Evolutionary conservation across 2,329 filamentous ascomycete genomes (phyloP).

Genomic region (Elsinoe ampelina): DNA sequence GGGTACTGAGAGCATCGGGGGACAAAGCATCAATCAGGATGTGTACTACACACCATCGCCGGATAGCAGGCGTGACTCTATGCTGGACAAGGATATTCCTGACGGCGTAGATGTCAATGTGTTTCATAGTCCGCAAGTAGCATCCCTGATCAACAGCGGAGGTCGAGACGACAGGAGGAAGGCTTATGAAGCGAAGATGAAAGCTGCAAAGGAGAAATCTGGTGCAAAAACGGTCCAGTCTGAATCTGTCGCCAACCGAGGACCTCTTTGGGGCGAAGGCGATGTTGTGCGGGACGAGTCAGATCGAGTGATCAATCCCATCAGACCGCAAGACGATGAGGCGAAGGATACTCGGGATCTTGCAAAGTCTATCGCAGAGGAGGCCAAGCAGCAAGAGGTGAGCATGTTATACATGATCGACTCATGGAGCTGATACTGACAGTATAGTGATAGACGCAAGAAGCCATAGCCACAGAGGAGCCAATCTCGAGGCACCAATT

Average conservation of each 20-base stretch:
- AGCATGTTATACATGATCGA: background rate
- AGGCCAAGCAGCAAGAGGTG: constrained; percentile 37
- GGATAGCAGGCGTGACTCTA: constrained; percentile 23
- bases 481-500: constrained; percentile 48
- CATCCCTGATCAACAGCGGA: constrained; percentile 14
- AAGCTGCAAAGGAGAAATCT: constrained; percentile 21
- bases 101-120: constrained; percentile 52
- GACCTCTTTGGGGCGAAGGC: constrained; percentile 3
- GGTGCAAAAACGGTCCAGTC: background rate
- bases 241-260: background rate
- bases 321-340: constrained; percentile 16
- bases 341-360: constrained; percentile 16
- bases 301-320: constrained; percentile 9
- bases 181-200: constrained; percentile 21
- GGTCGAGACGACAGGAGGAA: constrained; percentile 16
- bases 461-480: constrained; percentile 23
- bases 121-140: constrained; percentile 45
- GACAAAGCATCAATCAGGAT: constrained; percentile 45
- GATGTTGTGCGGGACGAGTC: constrained; percentile 4
- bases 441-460: constrained; percentile 11
- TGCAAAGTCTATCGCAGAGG: constrained; percentile 31
- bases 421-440: constrained; percentile 1
- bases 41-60: constrained; percentile 38
- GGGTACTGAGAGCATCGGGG: constrained; percentile 32
- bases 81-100: constrained; percentile 36